phyloP scores from a whole-genome alignment of 2,329 filamentous ascomycete genomes.

The Biscogniauxia marginata region DNA sequence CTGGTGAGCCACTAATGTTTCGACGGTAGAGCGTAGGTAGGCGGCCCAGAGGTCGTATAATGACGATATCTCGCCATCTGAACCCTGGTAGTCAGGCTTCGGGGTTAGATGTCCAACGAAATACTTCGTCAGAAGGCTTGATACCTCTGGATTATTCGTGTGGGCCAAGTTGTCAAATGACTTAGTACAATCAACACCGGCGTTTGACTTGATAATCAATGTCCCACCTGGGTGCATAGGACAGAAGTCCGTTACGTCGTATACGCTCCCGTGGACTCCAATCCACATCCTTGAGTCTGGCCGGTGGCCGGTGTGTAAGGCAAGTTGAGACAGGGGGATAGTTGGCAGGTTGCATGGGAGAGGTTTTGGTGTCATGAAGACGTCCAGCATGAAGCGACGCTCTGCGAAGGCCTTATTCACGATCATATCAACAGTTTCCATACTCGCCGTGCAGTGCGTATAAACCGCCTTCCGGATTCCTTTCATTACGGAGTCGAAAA shows the following conservation, averaged over 20 bases:
- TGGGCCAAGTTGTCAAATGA: slow-evolving; percentile 55
- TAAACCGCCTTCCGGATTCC: slow-evolving; percentile 57
- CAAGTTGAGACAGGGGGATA: slow-evolving; percentile 49
- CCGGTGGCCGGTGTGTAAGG: slow-evolving; percentile 50
- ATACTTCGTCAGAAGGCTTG: slow-evolving; percentile 52
- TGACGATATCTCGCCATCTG: slow-evolving; percentile 40
- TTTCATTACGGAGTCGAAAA: slow-evolving; percentile 54
- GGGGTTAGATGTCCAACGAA: slow-evolving; percentile 51
- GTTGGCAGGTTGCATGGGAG: slow-evolving; percentile 50
- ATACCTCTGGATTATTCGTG: slow-evolving; percentile 54
- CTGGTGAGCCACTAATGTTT: slow-evolving; percentile 51
- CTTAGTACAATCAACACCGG: slow-evolving; percentile 51
- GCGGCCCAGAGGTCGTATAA: slow-evolving; percentile 51
- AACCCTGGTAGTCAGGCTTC: slow-evolving; percentile 47
- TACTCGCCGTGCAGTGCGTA: slow-evolving; percentile 49
- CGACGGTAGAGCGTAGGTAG: slow-evolving; percentile 48
- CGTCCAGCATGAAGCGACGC: slow-evolving; percentile 55
- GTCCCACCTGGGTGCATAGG: slow-evolving; percentile 54
- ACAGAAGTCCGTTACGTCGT: slow-evolving; percentile 53
- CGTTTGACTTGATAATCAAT: slow-evolving; percentile 53
- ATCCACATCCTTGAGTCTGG: slow-evolving; percentile 49
- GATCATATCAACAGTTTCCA: slow-evolving; percentile 50
- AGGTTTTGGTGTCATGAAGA: slow-evolving; percentile 56
- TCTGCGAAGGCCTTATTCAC: slow-evolving; percentile 54
- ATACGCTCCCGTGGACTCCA: slow-evolving; percentile 51